Base-by-base conservation (phyloP, 2,329 filamentous ascomycete genomes). In the Calonectria fujianensis region DNA sequence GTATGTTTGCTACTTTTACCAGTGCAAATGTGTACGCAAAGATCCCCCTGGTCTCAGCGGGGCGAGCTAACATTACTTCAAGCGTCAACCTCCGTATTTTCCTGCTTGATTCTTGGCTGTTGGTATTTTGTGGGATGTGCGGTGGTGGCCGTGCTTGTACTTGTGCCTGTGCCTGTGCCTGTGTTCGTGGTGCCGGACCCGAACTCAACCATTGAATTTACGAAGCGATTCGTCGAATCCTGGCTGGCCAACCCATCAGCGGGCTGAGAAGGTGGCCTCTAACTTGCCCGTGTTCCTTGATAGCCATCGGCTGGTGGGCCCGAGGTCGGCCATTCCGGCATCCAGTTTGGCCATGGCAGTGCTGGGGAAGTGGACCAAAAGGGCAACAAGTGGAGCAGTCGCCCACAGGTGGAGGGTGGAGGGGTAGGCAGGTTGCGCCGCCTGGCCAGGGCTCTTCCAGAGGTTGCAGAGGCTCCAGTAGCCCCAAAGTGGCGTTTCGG, bases 281-380 rank as follows among this genome's bases (percentile, higher is more conserved):
- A 63, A 48, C 20, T 13, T 48, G n/a, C 20, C 57, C 39, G 57
- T 63, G 24, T 41, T 63, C 37, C 57, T 37, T 41, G 27, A 63
- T 63, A 41, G 37, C 57, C 57, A 41, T 50, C 50, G 31, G 66
- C 18, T 14, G n/a, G 71, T 73, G 71, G 72, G 51, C 31, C 61
- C 31, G 52, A 67, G 27, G 67, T 66, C 72, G 72, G 72, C 61
- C 67, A 59, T 45, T 31, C 72, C 72, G 72, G 50, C 66, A 57
- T 51, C 37, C 65, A 65, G 51, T 57, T 65, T 66, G 66, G 71
- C 50, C 39, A 69, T 65, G 71, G 57, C 66, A 63, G 68, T 70
- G 65, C 29, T 63, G 54, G 45, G 63, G 70, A 51, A 63, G 31
- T 37, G 65, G 45, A 24, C 71, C 65, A 66, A 61, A 57, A 59